Percentiles rank a stretch among this genome's conserved stretches.
These are phyloP conservation scores for Coniophora puteana DNA, from an alignment of 1,284 basidiomycete species.

Conservation along the genomic window DNA sequence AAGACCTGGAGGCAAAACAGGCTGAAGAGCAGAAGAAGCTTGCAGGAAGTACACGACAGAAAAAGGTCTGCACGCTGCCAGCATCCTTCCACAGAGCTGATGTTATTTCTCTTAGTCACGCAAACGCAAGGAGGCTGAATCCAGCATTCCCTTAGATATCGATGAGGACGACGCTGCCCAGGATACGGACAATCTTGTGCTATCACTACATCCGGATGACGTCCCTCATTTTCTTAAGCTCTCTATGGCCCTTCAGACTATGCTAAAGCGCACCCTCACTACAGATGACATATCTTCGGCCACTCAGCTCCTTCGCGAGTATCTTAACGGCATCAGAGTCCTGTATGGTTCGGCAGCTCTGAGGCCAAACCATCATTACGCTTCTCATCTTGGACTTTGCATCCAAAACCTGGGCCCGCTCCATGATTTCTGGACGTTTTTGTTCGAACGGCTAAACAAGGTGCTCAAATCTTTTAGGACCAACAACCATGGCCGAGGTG, in stretches of 20 bases:
- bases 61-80: conserved; percentile 1
- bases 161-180: neutral
- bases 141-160: neutral
- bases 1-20: neutral
- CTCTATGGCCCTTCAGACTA: conserved; percentile 12
- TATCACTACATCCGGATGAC: conserved; percentile 20
- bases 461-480: conserved; percentile 32
- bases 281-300: conserved; percentile 13
- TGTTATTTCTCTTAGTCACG: no score
- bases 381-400: conserved; percentile 20
- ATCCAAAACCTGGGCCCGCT: conserved; percentile 30
- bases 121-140: conserved; percentile 1
- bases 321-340: conserved; percentile 15
- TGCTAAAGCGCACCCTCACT: conserved; percentile 11
- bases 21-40: neutral
- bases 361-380: conserved; percentile 30
- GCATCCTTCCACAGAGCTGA: no score
- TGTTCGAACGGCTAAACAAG: conserved; percentile 35
- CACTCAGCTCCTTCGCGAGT: conserved; percentile 18
- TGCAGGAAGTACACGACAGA: conserved; percentile 1
- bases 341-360: conserved; percentile 23
- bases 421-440: conserved; percentile 33
- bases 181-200: conserved; percentile 1
- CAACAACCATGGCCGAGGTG: conserved; percentile 27
- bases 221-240: conserved; percentile 23